phyloP scores from a whole-genome alignment of 306 rosid genomes.

The Purshia tridentata region DNA sequence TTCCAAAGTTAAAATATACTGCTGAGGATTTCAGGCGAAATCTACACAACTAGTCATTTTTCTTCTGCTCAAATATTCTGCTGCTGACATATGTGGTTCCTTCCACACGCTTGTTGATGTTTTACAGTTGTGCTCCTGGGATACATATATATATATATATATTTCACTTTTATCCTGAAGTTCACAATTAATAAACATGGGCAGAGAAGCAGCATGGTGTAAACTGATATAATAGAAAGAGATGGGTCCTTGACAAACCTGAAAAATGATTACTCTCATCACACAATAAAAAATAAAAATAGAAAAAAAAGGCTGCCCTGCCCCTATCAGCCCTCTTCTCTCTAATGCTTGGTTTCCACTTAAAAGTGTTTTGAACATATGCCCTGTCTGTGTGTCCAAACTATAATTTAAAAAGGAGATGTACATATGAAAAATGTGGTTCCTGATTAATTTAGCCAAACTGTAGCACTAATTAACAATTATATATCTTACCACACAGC shows the following conservation, averaged over 20 bases:
- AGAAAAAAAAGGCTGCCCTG: conserved; percentile 2
- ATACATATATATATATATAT: conserved; percentile 2
- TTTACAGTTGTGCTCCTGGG: conserved; percentile 30
- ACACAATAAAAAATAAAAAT: background rate
- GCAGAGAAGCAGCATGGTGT: conserved; percentile 37
- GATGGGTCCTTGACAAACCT: conserved; percentile 22
- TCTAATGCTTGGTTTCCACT: conserved; percentile 16
- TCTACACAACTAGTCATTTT: background rate
- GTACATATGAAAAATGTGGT: background rate
- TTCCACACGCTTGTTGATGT: conserved; percentile 10
- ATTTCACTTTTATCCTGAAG: conserved; percentile 12
- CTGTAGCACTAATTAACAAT: background rate
- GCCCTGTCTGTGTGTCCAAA: conserved; percentile 2
- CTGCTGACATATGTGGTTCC: conserved; percentile 10
- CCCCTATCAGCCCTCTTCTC: conserved; percentile 12
- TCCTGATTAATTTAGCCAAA: conserved; percentile 1
- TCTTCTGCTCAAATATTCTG: conserved; percentile 9
- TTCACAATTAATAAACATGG: background rate
- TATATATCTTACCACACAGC: background rate
- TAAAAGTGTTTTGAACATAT: conserved; percentile 10
- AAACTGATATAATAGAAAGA: conserved; percentile 15
- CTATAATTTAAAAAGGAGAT: background rate
- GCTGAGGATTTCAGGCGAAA: background rate
- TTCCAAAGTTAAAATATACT: too few relatives aligned
- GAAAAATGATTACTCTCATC: conserved; percentile 31